Evolutionary conservation across 768 basidiomycete genomes (phyloP).

Genomic region (Chalciporus pseudorubinellus): DNA sequence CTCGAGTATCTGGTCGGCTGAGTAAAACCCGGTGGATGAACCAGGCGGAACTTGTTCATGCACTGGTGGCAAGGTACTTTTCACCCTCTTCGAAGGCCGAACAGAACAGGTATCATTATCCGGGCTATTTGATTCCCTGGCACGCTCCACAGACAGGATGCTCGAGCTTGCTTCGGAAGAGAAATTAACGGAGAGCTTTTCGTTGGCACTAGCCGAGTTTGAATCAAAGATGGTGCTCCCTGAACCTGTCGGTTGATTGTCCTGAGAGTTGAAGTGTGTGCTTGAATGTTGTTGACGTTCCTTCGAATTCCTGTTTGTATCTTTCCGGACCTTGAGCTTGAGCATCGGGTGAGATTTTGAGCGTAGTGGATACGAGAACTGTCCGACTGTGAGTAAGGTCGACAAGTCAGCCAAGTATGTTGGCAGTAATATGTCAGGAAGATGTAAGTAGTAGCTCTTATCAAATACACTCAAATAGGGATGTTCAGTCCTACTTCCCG

Average conservation of each 20-base stretch:
- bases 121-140: conserved; percentile 5
- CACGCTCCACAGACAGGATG: conserved; percentile 10
- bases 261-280: conserved; percentile 16
- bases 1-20: conserved; percentile 16
- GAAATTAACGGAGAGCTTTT: conserved; percentile 13
- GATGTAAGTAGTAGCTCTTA: no score
- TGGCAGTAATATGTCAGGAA: no score
- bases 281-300: conserved; percentile 14
- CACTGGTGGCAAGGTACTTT: not conserved
- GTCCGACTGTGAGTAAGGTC: no score
- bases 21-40: conserved; percentile 1
- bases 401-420: no score
- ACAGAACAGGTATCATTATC: conserved; percentile 1
- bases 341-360: conserved; percentile 13
- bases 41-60: not conserved
- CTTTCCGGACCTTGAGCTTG: conserved; percentile 26
- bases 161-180: conserved; percentile 10
- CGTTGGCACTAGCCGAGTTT: conserved; percentile 20
- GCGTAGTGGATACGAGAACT: not conserved
- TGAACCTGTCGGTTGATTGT: conserved; percentile 21
- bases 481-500: not conserved
- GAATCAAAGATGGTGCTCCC: conserved; percentile 27
- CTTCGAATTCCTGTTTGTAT: conserved; percentile 21
- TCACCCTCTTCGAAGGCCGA: conserved; percentile 13
- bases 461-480: conserved; percentile 5